Percentiles rank a stretch among this genome's conserved stretches.
These are phyloP conservation scores for Naganishia sp. DNA, from an alignment of 1,284 basidiomycete genomes.

Conservation along the genomic window DNA sequence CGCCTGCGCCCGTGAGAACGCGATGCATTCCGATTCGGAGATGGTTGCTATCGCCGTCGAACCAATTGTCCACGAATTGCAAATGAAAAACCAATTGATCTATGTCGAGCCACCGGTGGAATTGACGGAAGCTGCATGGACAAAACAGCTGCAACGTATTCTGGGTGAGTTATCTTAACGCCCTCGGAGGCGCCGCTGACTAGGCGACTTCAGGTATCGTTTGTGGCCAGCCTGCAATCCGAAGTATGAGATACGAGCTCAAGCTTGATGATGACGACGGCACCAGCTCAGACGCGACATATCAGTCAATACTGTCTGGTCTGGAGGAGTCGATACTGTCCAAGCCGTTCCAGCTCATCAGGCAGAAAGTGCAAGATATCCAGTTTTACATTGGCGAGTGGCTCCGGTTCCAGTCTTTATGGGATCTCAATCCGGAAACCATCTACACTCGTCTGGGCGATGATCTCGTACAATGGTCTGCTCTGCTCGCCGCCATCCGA, in stretches of 20 bases:
- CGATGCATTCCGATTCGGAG: conserved; percentile 58
- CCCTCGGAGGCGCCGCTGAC: conserved; percentile 9
- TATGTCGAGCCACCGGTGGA: conserved; percentile 98
- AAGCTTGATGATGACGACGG: conserved; percentile 77
- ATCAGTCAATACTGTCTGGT: conserved; percentile 66
- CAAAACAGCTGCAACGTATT: conserved; percentile 72
- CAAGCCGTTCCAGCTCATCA: conserved; percentile 81
- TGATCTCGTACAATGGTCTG: conserved; percentile 88
- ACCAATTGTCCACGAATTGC: conserved; percentile 87
- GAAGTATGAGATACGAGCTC: conserved; percentile 94
- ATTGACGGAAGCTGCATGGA: conserved; percentile 86
- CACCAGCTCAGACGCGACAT: conserved; percentile 64
- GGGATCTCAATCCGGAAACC: conserved; percentile 96
- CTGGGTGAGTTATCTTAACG: conserved; percentile 4
- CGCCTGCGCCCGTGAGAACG: conserved; percentile 37
- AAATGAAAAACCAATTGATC: conserved; percentile 98
- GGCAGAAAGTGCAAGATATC: conserved; percentile 81
- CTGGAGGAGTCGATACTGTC: conserved; percentile 68
- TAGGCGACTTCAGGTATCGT: conserved; percentile 58
- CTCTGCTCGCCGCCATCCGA: conserved; percentile 92
- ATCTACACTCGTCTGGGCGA: conserved; percentile 94
- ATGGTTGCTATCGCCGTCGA: conserved; percentile 63
- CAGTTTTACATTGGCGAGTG: conserved; percentile 92
- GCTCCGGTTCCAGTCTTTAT: conserved; percentile 97
- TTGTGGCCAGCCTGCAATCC: conserved; percentile 83